Evolutionary conservation across 352 stramenopile genomes (phyloP), one percentile per base, ranked within the genome.

Genomic region (Pythium apleroticum): DNA sequence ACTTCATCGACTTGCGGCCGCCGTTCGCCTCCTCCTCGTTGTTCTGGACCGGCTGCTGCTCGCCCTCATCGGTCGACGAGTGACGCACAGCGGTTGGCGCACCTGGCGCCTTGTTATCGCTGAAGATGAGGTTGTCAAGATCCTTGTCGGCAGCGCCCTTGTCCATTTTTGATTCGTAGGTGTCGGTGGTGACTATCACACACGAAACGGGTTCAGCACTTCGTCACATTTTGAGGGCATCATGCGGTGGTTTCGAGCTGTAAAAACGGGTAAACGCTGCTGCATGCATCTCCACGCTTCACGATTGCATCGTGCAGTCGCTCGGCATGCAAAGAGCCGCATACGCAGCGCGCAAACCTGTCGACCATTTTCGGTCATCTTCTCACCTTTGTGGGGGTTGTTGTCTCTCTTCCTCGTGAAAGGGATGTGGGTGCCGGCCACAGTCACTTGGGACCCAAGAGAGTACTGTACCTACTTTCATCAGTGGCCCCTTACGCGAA

Each of bases 41-140:
- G 27, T 65, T 53, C 31, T 62, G 54, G 49, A 25, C 39, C 24
- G 49, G 24, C 3, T 52, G 24, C 3, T 52, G 49, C 57, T 78
- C 61, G 58, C 69, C 66, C 56, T 85, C 73, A 56, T 80, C 71
- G 31, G 72, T 78, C 52, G 75, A 87, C 53, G 78, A 75, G 39
- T 66, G 68, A 52, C 55, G 56, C 20, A 60, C 46, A 19, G 30
- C 24, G 15, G 39, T 54, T 0, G 56, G 27, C 19, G 45, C 41
- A 20, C 8, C 50, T 58, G 19, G 53, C 31, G 50, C 79, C 69
- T 90, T 84, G 52, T 88, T 78, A 1, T 91, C 82, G 55, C 76
- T 88, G 60, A 95, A 95, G 65, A 95, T 91, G 52, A 95, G 76
- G 71, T 88, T 87, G 72, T 95, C 86, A 33, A 95, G 73, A 56